Conservation (phyloP, 371 early-diverging fungal species). For the Lichtheimia ornata region DNA sequence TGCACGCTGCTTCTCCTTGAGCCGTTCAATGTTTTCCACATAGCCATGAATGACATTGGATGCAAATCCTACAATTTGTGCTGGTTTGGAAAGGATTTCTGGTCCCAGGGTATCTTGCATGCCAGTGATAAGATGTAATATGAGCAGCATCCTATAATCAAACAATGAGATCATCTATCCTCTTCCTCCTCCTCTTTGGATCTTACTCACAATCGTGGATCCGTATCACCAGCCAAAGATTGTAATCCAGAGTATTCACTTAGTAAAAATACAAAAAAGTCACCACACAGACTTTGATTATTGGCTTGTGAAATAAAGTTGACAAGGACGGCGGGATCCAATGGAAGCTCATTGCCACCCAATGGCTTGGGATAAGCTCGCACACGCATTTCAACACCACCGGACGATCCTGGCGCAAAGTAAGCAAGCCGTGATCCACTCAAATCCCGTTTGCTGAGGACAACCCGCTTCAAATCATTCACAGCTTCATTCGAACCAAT, state of each 20-base stretch:
- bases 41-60: conserved; percentile 63
- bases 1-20: conserved; percentile 11
- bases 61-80: conserved; percentile 79
- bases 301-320: conserved; percentile 58
- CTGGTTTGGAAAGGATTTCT: conserved; percentile 72
- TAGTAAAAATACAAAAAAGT: conserved; percentile 74
- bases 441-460: conserved; percentile 51
- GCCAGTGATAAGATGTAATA: conserved; percentile 59
- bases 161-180: neutral
- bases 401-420: conserved; percentile 60
- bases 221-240: conserved; percentile 23
- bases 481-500: conserved; percentile 48
- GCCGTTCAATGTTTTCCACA: conserved; percentile 24
- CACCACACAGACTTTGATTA: conserved; percentile 63
- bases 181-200: neutral
- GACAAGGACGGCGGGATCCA: conserved; percentile 60
- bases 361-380: conserved; percentile 25
- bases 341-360: conserved; percentile 52
- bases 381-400: conserved; percentile 56
- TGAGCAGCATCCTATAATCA: conserved; percentile 49
- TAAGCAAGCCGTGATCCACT: conserved; percentile 51
- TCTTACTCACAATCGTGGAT: conserved; percentile 47
- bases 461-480: conserved; percentile 51
- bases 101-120: conserved; percentile 77
- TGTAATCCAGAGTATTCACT: conserved; percentile 69